These are phyloP conservation scores for Penicillium sp. DNA, from an alignment of 2,329 filamentous ascomycete genomes.

Conservation along the genomic window DNA sequence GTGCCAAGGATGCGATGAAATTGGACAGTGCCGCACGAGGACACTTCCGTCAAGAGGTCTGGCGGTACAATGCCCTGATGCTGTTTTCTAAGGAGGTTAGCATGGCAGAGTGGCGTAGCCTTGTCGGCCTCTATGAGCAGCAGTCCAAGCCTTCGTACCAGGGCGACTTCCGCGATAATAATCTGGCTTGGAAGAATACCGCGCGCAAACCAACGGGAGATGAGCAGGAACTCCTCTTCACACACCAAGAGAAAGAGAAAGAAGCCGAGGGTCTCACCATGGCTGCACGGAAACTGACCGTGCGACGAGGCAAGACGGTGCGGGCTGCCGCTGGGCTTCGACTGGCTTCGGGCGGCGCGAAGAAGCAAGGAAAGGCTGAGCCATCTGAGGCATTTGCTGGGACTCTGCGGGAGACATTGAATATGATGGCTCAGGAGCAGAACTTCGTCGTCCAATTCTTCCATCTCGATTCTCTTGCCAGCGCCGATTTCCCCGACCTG, in stretches of 20 bases:
- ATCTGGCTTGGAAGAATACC: constrained; percentile 75
- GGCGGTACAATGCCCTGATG: constrained; percentile 84
- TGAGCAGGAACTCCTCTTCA: constrained; percentile 84
- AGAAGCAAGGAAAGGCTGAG: constrained; percentile 64
- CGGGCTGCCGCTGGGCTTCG: constrained; percentile 45
- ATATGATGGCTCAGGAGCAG: constrained; percentile 86
- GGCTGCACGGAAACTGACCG: constrained; percentile 83
- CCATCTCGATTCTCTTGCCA: constrained; percentile 83
- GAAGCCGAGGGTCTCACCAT: constrained; percentile 67
- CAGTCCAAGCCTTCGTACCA: constrained; percentile 75
- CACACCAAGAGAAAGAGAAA: constrained; percentile 82
- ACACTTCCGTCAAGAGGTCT: constrained; percentile 69
- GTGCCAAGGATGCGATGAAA: constrained; percentile 52
- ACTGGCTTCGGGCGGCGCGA: constrained; percentile 49
- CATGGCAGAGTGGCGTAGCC: constrained; percentile 72
- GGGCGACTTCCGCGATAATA: constrained; percentile 75
- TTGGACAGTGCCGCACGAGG: constrained; percentile 71
- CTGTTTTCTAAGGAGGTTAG: constrained; percentile 87
- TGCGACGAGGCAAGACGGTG: constrained; percentile 85
- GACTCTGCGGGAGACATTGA: constrained; percentile 77
- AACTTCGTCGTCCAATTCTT: constrained; percentile 98
- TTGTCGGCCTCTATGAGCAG: constrained; percentile 78
- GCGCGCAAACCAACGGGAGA: constrained; percentile 73
- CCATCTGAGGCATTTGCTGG: constrained; percentile 80
- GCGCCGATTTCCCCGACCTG: constrained; percentile 78